A percentile compares a stretch with the other conserved stretches of the same genome.
These are phyloP conservation scores for Piloderma croceum DNA, from an alignment of 768 basidiomycete species.

Conservation along the genomic window DNA sequence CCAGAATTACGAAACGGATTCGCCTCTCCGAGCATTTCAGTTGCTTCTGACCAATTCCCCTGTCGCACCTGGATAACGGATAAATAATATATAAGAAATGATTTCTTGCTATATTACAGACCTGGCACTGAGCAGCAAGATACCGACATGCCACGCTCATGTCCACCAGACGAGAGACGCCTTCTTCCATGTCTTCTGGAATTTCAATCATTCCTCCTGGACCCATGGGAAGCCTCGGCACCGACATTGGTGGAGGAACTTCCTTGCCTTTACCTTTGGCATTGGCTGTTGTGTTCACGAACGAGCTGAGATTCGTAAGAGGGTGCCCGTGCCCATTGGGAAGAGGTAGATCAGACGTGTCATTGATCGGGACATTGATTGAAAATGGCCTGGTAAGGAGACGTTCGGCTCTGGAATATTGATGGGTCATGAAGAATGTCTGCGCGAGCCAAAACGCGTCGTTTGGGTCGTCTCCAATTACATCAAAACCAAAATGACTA, in stretches of 20 bases:
- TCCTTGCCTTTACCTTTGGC: constrained; percentile 74
- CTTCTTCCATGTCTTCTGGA: constrained; percentile 56
- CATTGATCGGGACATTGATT: constrained; percentile 39
- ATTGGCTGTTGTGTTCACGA: constrained; percentile 33
- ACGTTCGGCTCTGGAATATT: constrained; percentile 90
- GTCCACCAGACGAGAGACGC: constrained; percentile 77
- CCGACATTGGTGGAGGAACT: constrained; percentile 31
- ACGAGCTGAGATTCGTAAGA: constrained; percentile 38
- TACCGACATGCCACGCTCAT: constrained; percentile 95
- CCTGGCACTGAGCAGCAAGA: constrained; percentile 92
- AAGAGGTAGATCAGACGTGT: constrained; percentile 18
- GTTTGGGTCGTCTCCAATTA: constrained; percentile 78
- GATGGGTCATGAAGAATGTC: constrained; percentile 92
- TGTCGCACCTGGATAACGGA: constrained; percentile 71
- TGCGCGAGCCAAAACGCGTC: constrained; percentile 99
- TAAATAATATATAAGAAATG: too few species aligned
- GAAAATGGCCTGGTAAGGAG: constrained; percentile 86
- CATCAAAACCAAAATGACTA: constrained; percentile 4
- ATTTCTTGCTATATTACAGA: constrained; percentile 26
- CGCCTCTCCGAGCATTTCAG: constrained; percentile 88
- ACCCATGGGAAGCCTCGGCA: constrained; percentile 63
- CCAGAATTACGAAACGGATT: constrained; percentile 81
- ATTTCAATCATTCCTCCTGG: constrained; percentile 68
- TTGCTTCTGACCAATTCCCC: constrained; percentile 88
- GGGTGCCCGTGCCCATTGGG: constrained; percentile 11